These are phyloP conservation scores for Platanus orientalis DNA, from an alignment of 164 flowering plant genomes.

Conservation along the genomic window DNA sequence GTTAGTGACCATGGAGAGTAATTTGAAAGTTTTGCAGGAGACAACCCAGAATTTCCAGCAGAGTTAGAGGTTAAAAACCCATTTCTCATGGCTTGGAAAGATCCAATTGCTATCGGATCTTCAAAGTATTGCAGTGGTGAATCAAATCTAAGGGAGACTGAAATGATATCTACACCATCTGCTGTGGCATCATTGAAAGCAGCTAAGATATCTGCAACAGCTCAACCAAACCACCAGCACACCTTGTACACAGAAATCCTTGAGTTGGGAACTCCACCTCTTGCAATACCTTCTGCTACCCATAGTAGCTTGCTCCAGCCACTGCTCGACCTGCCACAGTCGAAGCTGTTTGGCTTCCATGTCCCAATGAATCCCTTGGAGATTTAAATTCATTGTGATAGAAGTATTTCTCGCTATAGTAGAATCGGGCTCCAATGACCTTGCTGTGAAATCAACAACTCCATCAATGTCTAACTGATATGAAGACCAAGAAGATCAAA, in stretches of 20 bases:
- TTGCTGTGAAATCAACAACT: conserved; percentile 23
- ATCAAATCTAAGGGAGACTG: conserved; percentile 13
- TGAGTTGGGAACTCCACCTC: conserved; percentile 19
- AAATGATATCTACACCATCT: too few relatives aligned
- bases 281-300: conserved; percentile 22
- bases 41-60: too few relatives aligned
- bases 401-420: conserved; percentile 10
- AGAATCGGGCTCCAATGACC: conserved; percentile 32
- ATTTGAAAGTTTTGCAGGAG: too few relatives aligned
- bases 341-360: conserved; percentile 28
- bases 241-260: conserved; percentile 25
- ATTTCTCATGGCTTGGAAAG: too few relatives aligned
- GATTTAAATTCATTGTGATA: conserved; percentile 13
- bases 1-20: too few relatives aligned
- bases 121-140: background rate
- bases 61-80: too few relatives aligned
- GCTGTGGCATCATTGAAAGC: conserved; percentile 28
- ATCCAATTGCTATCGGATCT: conserved; percentile 15
- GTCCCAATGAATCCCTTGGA: conserved; percentile 19
- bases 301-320: conserved; percentile 8
- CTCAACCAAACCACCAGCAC: conserved; percentile 16
- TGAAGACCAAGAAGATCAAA: too few relatives aligned
- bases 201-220: conserved; percentile 17
- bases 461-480: too few relatives aligned
- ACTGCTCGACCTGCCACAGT: conserved; percentile 21